Evolutionary conservation across 2,329 filamentous ascomycete species (phyloP), one percentile per base, ranked within the genome.

Genomic region (Coniella lustricola): DNA sequence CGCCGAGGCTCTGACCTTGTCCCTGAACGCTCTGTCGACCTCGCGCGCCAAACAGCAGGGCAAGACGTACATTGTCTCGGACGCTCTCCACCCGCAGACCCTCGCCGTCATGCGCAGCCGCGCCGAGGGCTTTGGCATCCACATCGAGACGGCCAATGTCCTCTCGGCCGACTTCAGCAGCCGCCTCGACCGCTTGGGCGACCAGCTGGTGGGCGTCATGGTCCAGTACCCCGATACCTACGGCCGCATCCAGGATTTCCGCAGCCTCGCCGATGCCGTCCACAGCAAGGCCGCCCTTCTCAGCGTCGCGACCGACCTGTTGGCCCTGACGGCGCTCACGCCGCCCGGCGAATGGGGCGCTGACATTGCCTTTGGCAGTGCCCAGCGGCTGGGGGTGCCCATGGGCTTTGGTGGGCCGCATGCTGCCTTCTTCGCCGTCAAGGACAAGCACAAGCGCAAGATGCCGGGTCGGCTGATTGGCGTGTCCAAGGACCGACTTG

Each of bases 141-240:
- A 79, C 46, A 79, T 97, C 47, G 73, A 85, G 56, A 71, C 85
- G 35, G 76, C 82, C 39, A 85, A 96, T 62, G 73, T 95, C 16
- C 71, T 87, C 32, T 76, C 79, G 4, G 68, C 85, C 48, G 74
- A 79, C 52, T 63, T 69, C 12, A 74, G 76, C 60, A 74, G 83
- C 60, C 68, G 80, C 33, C 77, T 95, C 18, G 80, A 87, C 63
- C 79, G 82, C 36, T 72, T 91, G 40, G 89, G 87, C 10, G 81
- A 91, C 36, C 85, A 91, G 59, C 69, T 97, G 29, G 81, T 96
- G 42, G 91, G 91, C 63, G 89, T 94, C 37, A 76, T 96, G 57
- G 88, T 89, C n/a, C 91, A 96, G 68, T 97, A 97, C 62, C 91
- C 91, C 2, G 87, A 96, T 64, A 95, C 88, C 0, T 81, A 86